Evolutionary conservation across 139 green algal species (phyloP).

Genomic region (Coccomyxa sp.): DNA sequence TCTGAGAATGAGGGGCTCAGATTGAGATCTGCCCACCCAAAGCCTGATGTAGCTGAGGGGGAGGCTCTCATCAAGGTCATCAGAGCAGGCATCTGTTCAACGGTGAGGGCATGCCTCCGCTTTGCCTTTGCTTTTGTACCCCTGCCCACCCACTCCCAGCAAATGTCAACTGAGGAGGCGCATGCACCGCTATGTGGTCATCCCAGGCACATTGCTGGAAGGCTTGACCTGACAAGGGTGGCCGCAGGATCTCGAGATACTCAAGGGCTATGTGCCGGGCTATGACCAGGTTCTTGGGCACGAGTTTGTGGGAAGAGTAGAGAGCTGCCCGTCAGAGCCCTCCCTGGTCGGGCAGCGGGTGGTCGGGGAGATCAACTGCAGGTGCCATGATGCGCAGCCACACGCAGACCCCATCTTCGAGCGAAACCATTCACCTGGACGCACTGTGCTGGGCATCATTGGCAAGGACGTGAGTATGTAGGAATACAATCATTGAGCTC

Average conservation of each 20-base stretch:
- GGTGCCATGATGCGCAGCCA: conserved; percentile 24
- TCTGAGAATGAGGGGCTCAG: neutral
- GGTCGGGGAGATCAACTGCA: conserved; percentile 75
- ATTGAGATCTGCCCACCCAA: neutral
- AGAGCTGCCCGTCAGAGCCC: neutral
- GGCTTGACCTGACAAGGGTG: neutral
- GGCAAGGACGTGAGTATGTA: conserved; percentile 23
- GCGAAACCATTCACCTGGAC: conserved; percentile 53
- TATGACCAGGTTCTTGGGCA: conserved; percentile 61
- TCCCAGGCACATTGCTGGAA: neutral
- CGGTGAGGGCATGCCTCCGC: neutral
- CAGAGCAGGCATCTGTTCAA: conserved; percentile 15
- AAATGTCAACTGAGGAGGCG: no score
- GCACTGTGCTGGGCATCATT: conserved; percentile 76
- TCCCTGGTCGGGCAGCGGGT: conserved; percentile 36
- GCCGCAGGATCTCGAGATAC: conserved; percentile 66
- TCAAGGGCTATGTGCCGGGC: conserved; percentile 59
- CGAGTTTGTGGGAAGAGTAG: conserved; percentile 67
- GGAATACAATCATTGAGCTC: no score
- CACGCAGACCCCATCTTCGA: conserved; percentile 46
- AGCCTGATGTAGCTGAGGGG: neutral
- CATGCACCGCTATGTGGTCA: no score
- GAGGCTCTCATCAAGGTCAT: conserved; percentile 14
- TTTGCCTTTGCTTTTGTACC: neutral
- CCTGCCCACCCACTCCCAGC: no score